phyloP scores from a whole-genome alignment of 352 stramenopile genomes.

The Globisporangium splendens region DNA sequence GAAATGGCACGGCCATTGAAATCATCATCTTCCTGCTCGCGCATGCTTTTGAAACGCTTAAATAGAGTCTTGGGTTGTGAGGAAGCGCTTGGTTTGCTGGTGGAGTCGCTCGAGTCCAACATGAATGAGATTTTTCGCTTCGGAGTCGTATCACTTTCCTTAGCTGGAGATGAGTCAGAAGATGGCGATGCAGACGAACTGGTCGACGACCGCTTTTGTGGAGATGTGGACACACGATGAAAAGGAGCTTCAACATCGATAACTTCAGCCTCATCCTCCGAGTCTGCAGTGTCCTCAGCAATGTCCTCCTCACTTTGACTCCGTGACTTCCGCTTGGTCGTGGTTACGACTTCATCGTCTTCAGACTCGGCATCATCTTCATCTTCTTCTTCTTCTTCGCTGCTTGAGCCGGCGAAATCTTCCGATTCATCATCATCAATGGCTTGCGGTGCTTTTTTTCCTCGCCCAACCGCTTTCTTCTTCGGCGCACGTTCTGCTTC shows the following conservation, averaged over 20 bases:
- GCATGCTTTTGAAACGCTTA: constrained; percentile 25
- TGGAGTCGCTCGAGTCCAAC: not conserved
- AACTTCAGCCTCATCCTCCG: constrained; percentile 9
- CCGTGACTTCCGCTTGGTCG: constrained; percentile 19
- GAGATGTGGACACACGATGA: constrained; percentile 1
- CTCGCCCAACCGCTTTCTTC: constrained; percentile 14
- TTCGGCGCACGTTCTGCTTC: constrained; percentile 15
- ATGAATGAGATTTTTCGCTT: constrained; percentile 17
- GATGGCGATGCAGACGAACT: not conserved
- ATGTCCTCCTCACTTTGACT: constrained; percentile 23
- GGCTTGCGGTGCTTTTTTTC: constrained; percentile 36
- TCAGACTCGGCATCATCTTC: constrained; percentile 7
- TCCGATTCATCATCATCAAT: constrained; percentile 54
- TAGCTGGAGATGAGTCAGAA: not conserved
- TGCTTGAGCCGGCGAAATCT: constrained; percentile 25
- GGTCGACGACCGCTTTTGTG: not conserved
- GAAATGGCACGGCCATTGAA: constrained; percentile 10
- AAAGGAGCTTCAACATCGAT: constrained; percentile 11
- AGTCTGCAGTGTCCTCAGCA: constrained; percentile 9
- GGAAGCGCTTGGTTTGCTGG: not conserved
- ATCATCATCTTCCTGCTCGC: constrained; percentile 21
- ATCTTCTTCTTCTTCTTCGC: constrained; percentile 29
- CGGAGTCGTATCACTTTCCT: not conserved
- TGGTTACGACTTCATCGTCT: not conserved
- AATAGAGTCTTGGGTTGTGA: constrained; percentile 17